phyloP scores from a whole-genome alignment of 1,139 yeast genomes.

The Zygoascus hellenicus region DNA sequence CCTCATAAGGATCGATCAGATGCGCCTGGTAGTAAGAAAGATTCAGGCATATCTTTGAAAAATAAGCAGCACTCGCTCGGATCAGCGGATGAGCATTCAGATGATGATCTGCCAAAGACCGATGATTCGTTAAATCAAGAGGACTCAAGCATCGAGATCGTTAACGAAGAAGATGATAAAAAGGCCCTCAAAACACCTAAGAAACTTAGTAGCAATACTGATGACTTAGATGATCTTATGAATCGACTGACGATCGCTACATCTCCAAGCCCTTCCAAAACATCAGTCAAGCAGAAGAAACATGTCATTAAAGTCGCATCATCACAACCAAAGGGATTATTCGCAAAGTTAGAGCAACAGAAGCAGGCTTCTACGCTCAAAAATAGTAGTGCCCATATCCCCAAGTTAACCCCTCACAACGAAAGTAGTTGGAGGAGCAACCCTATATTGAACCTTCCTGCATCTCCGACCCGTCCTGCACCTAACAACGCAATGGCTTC shows the following conservation, averaged over 20 bases:
- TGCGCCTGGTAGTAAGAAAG: too few species aligned
- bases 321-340: conserved; percentile 1
- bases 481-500: not conserved
- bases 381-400: not conserved
- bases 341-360: conserved; percentile 7
- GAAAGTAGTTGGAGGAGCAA: conserved; percentile 5
- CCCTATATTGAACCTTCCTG: conserved; percentile 4
- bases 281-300: not conserved
- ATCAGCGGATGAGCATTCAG: too few species aligned
- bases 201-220: not conserved
- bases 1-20: too few species aligned
- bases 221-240: conserved; percentile 4
- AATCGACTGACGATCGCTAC: not conserved
- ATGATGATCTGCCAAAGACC: too few species aligned
- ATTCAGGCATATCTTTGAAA: too few species aligned
- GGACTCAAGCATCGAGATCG: too few species aligned
- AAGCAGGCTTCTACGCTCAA: conserved; percentile 1
- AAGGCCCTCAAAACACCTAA: too few species aligned
- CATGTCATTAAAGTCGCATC: not conserved
- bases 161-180: too few species aligned
- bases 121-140: too few species aligned
- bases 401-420: conserved; percentile 3
- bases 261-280: not conserved
- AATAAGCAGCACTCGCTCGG: too few species aligned
- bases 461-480: not conserved